Percentiles rank a stretch among this genome's conserved stretches.
Conservation (phyloP, 2,329 filamentous ascomycete genomes). For the Aspergillus sp. region DNA sequence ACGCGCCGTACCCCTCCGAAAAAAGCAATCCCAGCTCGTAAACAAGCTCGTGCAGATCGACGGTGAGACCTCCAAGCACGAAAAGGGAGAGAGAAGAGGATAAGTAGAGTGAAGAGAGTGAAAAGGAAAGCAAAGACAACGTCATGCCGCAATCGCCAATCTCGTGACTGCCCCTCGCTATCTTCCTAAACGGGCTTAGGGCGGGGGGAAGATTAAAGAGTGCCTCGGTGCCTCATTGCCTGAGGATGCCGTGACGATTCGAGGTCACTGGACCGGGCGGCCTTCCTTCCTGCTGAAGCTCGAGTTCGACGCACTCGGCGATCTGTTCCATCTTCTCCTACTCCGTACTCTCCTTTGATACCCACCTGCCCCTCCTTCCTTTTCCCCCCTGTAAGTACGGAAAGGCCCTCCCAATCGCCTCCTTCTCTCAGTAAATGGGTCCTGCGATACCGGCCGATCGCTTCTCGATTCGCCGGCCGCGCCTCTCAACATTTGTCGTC, state of each 20-base stretch:
- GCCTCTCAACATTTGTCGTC: constrained; percentile 27
- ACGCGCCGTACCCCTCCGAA: neutral
- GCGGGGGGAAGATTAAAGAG: constrained; percentile 13
- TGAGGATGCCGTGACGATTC: neutral
- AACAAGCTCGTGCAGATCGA: neutral
- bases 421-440: constrained; percentile 16
- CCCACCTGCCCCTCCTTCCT: too few relatives aligned
- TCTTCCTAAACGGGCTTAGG: constrained; percentile 16
- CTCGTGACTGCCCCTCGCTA: constrained; percentile 24
- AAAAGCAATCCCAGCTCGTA: neutral
- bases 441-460: constrained; percentile 20
- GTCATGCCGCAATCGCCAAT: constrained; percentile 18
- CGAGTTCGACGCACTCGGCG: neutral
- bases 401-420: too few relatives aligned
- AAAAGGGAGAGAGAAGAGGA: neutral
- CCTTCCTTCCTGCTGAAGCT: neutral
- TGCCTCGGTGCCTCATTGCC: neutral
- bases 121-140: constrained; percentile 10
- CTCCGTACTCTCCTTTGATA: neutral
- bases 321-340: neutral
- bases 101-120: neutral
- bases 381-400: too few relatives aligned
- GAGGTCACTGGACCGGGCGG: neutral
- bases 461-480: constrained; percentile 19
- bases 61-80: neutral